A percentile compares a stretch with the other conserved stretches of the same genome.
These are phyloP conservation scores for Micractinium conductrix DNA, from an alignment of 139 green algal species.

Conservation along the genomic window DNA sequence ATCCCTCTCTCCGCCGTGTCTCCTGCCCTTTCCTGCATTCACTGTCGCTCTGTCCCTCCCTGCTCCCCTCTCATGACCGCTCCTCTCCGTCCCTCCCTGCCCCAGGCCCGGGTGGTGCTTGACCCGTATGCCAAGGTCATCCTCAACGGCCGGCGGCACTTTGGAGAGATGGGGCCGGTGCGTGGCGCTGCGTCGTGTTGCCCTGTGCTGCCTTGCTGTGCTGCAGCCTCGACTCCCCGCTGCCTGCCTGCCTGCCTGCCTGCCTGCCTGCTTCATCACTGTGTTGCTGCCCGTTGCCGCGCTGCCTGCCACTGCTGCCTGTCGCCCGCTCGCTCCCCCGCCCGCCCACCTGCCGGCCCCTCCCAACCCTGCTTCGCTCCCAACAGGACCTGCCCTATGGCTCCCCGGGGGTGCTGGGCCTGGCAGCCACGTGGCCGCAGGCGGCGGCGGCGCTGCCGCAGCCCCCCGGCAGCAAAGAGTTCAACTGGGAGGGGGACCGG, in stretches of 20 bases:
- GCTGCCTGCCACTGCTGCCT: not conserved
- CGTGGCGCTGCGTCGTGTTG: not conserved
- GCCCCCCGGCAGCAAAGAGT: slow-evolving; percentile 43
- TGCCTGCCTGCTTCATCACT: not conserved
- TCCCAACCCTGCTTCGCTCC: not conserved
- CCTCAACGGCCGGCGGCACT: slow-evolving; percentile 72
- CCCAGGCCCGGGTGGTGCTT: slow-evolving; percentile 75
- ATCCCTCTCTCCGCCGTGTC: not conserved
- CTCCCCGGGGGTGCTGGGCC: slow-evolving; percentile 52
- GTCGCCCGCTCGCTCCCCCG: not conserved
- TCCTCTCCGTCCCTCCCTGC: not conserved
- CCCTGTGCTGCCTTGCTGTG: not conserved
- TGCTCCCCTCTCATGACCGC: not conserved
- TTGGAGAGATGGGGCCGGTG: slow-evolving; percentile 77
- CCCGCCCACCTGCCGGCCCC: not conserved
- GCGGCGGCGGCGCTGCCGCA: slow-evolving; percentile 64
- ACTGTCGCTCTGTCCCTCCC: not conserved
- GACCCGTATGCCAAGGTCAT: slow-evolving; percentile 92
- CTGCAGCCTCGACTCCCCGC: too few species aligned
- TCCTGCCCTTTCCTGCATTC: not conserved
- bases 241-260: not conserved
- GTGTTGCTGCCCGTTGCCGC: not conserved
- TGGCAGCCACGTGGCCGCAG: slow-evolving; percentile 86
- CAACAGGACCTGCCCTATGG: slow-evolving; percentile 69
- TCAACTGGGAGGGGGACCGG: slow-evolving; percentile 89